Percentiles rank a stretch among this genome's conserved stretches.
Conservation (phyloP, 305 asterid species). For the Salvia sclarea region DNA sequence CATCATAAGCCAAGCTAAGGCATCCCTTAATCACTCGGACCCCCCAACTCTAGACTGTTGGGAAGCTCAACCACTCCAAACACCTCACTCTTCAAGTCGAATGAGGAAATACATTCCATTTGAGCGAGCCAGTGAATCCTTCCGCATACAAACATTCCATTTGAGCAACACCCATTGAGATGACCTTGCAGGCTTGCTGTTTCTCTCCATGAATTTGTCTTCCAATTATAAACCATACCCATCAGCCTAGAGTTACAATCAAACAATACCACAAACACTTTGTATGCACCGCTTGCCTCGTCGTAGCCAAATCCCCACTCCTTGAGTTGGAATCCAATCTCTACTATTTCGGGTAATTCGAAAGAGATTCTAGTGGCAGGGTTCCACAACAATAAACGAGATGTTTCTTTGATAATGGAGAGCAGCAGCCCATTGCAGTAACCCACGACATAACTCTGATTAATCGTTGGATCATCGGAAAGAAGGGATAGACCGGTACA, state of each 20-base stretch:
- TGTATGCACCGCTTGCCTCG: conserved; percentile 33
- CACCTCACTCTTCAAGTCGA: conserved; percentile 32
- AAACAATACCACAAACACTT: conserved; percentile 36
- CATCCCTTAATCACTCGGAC: too few species aligned
- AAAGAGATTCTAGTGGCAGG: conserved; percentile 27
- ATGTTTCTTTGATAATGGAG: conserved; percentile 1
- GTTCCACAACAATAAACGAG: conserved; percentile 35
- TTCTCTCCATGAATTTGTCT: conserved; percentile 34
- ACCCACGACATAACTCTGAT: conserved; percentile 31
- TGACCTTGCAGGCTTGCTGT: conserved; percentile 15
- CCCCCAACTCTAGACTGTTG: too few species aligned
- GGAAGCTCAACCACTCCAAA: conserved; percentile 28
- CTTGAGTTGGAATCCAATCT: accelerated
- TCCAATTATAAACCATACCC: conserved; percentile 32
- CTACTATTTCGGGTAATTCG: conserved; percentile 21
- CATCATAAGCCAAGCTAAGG: too few species aligned
- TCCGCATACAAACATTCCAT: conserved; percentile 37
- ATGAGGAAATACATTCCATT: conserved; percentile 9
- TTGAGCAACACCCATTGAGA: neutral
- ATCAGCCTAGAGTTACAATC: too few species aligned
- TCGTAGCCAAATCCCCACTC: conserved; percentile 36
- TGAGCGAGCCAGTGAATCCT: conserved; percentile 44
- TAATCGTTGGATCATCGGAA: neutral
- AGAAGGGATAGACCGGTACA: too few species aligned
- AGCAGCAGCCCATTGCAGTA: conserved; percentile 45